Percentiles rank a stretch among this genome's conserved stretches.
Evolutionary conservation across 371 early-diverging fungal species (phyloP).

Genomic region (Nematocida minor): DNA sequence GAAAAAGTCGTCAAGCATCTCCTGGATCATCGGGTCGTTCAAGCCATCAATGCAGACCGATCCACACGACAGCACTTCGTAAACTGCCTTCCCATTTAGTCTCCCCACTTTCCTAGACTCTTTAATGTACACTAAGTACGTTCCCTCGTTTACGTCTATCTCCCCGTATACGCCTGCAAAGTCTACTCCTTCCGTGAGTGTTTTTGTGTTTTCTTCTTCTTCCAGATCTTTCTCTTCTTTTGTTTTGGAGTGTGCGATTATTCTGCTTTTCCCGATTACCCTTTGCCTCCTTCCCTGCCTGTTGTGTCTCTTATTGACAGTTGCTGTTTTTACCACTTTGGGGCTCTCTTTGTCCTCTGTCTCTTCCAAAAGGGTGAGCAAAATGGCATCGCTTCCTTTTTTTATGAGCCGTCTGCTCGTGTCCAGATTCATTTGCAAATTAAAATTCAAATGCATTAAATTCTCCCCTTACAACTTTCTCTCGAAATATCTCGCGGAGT

Average conservation of each 20-base stretch:
- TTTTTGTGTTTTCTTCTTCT: background rate
- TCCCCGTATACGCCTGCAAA: conserved; percentile 46
- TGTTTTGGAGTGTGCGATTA: background rate
- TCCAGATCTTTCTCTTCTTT: background rate
- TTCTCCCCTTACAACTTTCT: background rate
- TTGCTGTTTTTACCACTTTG: background rate
- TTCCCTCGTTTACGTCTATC: conserved; percentile 37
- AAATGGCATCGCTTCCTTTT: background rate
- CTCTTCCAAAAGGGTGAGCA: conserved; percentile 1
- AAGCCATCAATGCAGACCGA: conserved; percentile 4
- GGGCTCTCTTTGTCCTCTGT: background rate
- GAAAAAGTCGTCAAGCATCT: conserved; percentile 47
- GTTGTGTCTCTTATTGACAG: background rate
- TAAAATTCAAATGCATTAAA: conserved; percentile 35
- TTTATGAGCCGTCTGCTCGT: background rate
- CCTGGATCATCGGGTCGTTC: background rate
- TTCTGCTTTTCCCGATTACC: background rate
- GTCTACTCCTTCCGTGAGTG: background rate
- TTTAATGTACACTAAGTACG: conserved; percentile 55
- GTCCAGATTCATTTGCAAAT: background rate
- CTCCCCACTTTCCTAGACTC: conserved; percentile 34
- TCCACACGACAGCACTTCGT: conserved; percentile 52
- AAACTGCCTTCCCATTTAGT: conserved; percentile 49
- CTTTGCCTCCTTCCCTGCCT: conserved; percentile 1
- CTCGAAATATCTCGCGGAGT: background rate